These are phyloP conservation scores for Xylaria castorea DNA, from an alignment of 495 filamentous ascomycete genomes.

Conservation along the genomic window DNA sequence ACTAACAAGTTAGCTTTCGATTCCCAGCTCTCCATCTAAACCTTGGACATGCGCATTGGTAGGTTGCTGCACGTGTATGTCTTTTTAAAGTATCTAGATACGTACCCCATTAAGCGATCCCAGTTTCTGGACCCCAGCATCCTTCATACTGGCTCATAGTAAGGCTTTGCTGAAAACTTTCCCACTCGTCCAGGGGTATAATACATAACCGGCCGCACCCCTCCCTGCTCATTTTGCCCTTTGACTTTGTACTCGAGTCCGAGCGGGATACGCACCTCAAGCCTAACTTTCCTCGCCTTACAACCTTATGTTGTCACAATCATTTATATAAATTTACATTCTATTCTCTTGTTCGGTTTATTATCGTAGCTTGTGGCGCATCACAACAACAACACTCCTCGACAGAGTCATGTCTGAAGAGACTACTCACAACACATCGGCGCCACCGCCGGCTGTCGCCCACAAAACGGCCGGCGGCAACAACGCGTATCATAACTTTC, in stretches of 20 bases:
- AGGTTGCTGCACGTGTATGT: neutral
- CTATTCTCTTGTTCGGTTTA: neutral
- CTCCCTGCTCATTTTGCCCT: neutral
- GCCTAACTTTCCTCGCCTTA: neutral
- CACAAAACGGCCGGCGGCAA: slow-evolving; percentile 66
- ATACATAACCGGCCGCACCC: slow-evolving; percentile 19
- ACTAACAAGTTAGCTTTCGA: slow-evolving; percentile 9
- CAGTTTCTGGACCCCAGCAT: neutral
- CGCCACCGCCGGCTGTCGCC: slow-evolving; percentile 20
- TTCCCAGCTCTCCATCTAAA: slow-evolving; percentile 3
- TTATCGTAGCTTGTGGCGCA: neutral
- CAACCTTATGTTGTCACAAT: neutral
- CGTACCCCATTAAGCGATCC: slow-evolving; percentile 5
- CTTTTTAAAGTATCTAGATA: neutral
- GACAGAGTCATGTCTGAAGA: slow-evolving; percentile 34
- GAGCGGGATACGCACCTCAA: neutral
- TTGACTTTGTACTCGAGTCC: neutral
- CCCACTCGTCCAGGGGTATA: slow-evolving; percentile 14
- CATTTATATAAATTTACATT: neutral
- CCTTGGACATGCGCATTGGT: neutral
- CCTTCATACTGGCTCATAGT: neutral
- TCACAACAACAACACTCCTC: neutral
- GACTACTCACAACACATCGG: slow-evolving; percentile 13
- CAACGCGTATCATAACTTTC: slow-evolving; percentile 72
- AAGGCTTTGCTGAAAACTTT: slow-evolving; percentile 18